phyloP scores from a whole-genome alignment of 2,329 filamentous ascomycete species.

The Passalora sequoiae region DNA sequence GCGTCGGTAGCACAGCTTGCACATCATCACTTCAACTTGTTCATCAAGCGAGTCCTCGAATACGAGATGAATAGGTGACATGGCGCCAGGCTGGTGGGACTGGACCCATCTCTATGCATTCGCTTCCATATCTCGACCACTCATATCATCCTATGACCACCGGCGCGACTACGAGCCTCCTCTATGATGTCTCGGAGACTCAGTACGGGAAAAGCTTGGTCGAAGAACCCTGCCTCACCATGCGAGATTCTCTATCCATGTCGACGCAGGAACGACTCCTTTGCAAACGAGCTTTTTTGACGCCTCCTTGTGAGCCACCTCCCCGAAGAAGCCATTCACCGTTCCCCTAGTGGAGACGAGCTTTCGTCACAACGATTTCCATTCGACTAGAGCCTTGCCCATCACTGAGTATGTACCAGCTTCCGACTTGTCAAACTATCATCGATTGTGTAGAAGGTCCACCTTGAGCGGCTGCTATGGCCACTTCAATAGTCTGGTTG shows the following conservation, averaged over 20 bases:
- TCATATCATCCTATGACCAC: background rate
- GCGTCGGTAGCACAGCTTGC: too few species aligned
- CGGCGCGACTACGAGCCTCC: too few species aligned
- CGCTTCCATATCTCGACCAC: background rate
- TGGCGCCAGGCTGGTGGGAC: too few species aligned
- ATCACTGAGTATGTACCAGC: background rate
- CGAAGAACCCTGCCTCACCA: background rate
- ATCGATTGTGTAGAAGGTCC: slow-evolving; percentile 2
- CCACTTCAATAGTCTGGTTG: background rate
- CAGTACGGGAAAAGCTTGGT: background rate
- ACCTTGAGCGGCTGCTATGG: background rate
- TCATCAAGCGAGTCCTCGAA: too few species aligned
- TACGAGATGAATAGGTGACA: too few species aligned
- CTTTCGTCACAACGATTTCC: background rate
- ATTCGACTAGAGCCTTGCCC: background rate
- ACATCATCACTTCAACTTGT: too few species aligned
- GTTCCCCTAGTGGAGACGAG: background rate
- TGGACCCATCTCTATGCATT: background rate
- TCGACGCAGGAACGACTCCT: background rate
- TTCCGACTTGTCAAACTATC: background rate
- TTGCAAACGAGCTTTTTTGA: background rate
- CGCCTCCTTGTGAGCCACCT: background rate
- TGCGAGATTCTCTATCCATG: background rate
- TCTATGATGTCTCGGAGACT: too few species aligned
- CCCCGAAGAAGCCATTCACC: background rate